phyloP scores from a whole-genome alignment of 306 rosid genomes.

The Fragaria ananassa region DNA sequence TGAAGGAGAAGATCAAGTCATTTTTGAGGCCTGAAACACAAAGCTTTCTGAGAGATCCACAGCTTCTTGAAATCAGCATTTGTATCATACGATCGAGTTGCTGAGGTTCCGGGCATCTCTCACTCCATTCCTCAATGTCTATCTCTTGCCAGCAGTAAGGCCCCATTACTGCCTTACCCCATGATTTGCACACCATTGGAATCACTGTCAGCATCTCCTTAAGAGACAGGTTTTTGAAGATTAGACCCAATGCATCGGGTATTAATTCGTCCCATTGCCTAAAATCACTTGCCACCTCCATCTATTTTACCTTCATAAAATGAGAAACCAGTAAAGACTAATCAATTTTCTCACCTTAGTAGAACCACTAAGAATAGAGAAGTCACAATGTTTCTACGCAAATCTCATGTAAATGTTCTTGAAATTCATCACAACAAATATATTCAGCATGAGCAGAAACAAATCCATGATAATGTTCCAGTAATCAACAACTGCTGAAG shows the following conservation, averaged over 20 bases:
- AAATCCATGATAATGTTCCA: constrained; percentile 1
- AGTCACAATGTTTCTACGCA: not conserved
- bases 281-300: constrained; percentile 59
- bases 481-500: not conserved
- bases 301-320: constrained; percentile 36
- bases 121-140: constrained; percentile 89
- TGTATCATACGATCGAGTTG: constrained; percentile 68
- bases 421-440: not conserved
- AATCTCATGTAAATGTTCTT: not conserved
- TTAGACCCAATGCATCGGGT: constrained; percentile 85
- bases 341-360: not conserved
- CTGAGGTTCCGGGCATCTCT: constrained; percentile 43
- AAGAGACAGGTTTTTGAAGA: constrained; percentile 72
- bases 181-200: constrained; percentile 89
- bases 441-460: not conserved
- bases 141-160: constrained; percentile 99
- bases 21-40: constrained; percentile 66
- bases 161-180: constrained; percentile 75
- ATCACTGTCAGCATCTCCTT: constrained; percentile 72
- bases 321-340: not conserved
- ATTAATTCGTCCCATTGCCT: constrained; percentile 88
- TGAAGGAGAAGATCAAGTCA: constrained; percentile 57
- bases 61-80: constrained; percentile 63
- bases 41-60: constrained; percentile 79
- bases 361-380: not conserved